A percentile compares a stretch with the other conserved stretches of the same genome.
Conservation (phyloP, 352 stramenopile species). For the Pythium utonaiense region DNA sequence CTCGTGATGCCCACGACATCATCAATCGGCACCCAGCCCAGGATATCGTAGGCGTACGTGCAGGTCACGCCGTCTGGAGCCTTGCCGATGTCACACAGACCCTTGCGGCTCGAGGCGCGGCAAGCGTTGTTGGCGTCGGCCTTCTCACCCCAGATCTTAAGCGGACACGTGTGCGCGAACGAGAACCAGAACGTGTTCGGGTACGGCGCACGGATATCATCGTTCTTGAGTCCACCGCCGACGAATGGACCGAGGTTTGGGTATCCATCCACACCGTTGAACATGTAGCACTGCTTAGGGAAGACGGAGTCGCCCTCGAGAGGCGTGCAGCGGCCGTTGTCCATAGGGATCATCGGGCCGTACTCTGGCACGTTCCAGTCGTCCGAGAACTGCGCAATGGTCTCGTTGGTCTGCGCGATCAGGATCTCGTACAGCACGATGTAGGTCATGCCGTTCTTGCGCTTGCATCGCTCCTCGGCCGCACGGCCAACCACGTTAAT, state of each 20-base stretch:
- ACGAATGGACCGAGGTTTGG: slow-evolving; percentile 51
- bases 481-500: slow-evolving; percentile 62
- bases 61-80: slow-evolving; percentile 65
- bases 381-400: slow-evolving; percentile 34
- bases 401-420: slow-evolving; percentile 44
- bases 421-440: slow-evolving; percentile 52
- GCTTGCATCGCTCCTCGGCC: slow-evolving; percentile 40
- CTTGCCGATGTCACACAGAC: slow-evolving; percentile 53
- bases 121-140: slow-evolving; percentile 36
- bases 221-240: slow-evolving; percentile 32
- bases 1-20: slow-evolving; percentile 74
- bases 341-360: slow-evolving; percentile 41
- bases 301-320: slow-evolving; percentile 23
- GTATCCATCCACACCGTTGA: slow-evolving; percentile 38
- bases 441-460: slow-evolving; percentile 50
- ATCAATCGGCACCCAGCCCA: slow-evolving; percentile 76
- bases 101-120: slow-evolving; percentile 44
- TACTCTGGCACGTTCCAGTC: slow-evolving; percentile 39
- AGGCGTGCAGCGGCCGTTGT: slow-evolving; percentile 35
- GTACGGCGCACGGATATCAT: slow-evolving; percentile 26
- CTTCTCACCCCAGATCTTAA: slow-evolving; percentile 53
- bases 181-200: slow-evolving; percentile 34
- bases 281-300: slow-evolving; percentile 36
- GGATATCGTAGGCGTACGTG: slow-evolving; percentile 74
- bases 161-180: slow-evolving; percentile 44